Evolutionary conservation across 371 early-diverging fungal genomes (phyloP).

Genomic region (Phascolomyces articulosus): DNA sequence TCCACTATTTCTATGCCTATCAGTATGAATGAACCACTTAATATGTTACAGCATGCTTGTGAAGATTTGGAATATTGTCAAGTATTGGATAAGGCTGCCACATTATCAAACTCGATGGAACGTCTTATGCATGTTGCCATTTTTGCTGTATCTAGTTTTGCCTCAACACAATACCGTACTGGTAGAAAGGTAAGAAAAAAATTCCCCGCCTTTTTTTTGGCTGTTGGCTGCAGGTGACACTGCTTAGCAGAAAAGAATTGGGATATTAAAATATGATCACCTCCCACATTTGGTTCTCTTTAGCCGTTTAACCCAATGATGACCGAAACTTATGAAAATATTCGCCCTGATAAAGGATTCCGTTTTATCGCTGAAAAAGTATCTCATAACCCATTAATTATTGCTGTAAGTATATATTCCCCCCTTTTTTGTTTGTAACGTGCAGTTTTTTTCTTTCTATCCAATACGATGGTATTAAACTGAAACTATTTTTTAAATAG

Average conservation of each 20-base stretch:
- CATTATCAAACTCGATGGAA: slow-evolving; percentile 66
- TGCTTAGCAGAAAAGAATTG: background rate
- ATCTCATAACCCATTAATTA: slow-evolving; percentile 81
- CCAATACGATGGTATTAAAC: no score
- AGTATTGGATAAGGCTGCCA: slow-evolving; percentile 76
- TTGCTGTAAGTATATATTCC: slow-evolving; percentile 68
- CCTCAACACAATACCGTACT: slow-evolving; percentile 80
- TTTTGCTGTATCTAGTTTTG: slow-evolving; percentile 87
- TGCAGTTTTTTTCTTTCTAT: background rate
- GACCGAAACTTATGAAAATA: slow-evolving; percentile 93
- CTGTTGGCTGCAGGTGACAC: no score
- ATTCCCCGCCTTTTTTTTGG: no score
- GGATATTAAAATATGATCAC: no score
- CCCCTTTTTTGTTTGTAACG: background rate
- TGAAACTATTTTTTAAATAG: background rate
- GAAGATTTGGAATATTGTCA: slow-evolving; percentile 90
- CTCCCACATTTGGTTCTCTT: no score
- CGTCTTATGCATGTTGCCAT: slow-evolving; percentile 77
- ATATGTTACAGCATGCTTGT: slow-evolving; percentile 82
- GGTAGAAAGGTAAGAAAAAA: slow-evolving; percentile 66
- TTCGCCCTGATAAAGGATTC: slow-evolving; percentile 81
- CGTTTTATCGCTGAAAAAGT: slow-evolving; percentile 89
- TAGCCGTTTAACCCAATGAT: slow-evolving; percentile 94
- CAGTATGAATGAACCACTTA: slow-evolving; percentile 90
- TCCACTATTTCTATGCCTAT: slow-evolving; percentile 93